phyloP scores from a whole-genome alignment of 108 stramenopile species.

The Schizochytrium sp. region DNA sequence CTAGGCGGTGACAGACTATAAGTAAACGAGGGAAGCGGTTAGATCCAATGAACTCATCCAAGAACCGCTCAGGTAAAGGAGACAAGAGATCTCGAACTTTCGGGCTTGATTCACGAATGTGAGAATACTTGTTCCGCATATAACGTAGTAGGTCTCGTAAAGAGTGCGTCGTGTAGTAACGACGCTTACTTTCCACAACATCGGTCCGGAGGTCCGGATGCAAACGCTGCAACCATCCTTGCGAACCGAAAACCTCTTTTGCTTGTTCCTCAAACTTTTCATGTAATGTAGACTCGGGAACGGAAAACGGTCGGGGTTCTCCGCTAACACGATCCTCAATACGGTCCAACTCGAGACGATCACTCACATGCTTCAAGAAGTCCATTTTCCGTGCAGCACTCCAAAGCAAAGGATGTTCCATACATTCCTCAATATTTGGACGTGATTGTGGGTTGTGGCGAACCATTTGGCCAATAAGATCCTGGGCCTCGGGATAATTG shows the following conservation, averaged over 20 bases:
- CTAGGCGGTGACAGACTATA: conserved; percentile 43
- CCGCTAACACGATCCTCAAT: neutral
- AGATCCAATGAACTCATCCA: conserved; percentile 43
- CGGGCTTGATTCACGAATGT: conserved; percentile 44
- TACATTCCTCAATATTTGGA: conserved; percentile 39
- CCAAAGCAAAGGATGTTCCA: conserved; percentile 64
- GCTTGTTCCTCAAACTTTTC: neutral
- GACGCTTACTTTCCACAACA: conserved; percentile 57
- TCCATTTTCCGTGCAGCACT: conserved; percentile 58
- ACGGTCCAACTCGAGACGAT: conserved; percentile 59
- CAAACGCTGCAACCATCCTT: conserved; percentile 55
- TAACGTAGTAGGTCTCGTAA: conserved; percentile 63
- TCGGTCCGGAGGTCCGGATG: conserved; percentile 61
- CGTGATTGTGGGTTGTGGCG: conserved; percentile 31
- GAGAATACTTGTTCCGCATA: conserved; percentile 64
- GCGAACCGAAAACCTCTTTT: conserved; percentile 46
- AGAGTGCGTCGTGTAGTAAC: conserved; percentile 60
- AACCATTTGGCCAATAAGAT: conserved; percentile 62
- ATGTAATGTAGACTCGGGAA: neutral
- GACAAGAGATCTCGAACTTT: neutral
- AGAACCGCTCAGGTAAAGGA: conserved; percentile 23
- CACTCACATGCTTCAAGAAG: conserved; percentile 63
- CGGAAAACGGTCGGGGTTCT: neutral
- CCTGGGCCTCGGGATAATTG: conserved; percentile 45
- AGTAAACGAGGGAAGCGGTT: conserved; percentile 60